Conservation (phyloP, 2,329 filamentous ascomycete genomes). For the Colletotrichum orbiculare region DNA sequence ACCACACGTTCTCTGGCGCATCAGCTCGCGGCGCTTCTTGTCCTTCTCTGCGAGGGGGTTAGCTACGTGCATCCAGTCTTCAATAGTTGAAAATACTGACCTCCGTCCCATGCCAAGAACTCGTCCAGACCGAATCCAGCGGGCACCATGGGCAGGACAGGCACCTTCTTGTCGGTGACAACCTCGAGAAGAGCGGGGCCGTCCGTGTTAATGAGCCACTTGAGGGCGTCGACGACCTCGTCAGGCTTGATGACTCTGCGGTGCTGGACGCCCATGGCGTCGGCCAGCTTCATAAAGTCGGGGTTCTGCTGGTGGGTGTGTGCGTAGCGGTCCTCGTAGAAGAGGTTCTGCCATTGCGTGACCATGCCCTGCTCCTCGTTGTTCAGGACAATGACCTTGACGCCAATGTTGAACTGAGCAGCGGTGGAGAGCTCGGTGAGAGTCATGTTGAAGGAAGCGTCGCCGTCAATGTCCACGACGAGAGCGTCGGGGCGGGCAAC, state of each 20-base stretch:
- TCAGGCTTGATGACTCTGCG: slow-evolving; percentile 78
- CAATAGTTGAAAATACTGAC: slow-evolving; percentile 56
- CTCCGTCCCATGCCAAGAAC: slow-evolving; percentile 88
- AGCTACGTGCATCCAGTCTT: slow-evolving; percentile 38
- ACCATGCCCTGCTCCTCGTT: slow-evolving; percentile 99
- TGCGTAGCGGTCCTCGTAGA: slow-evolving; percentile 92
- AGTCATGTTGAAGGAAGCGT: slow-evolving; percentile 99
- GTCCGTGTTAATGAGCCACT: slow-evolving; percentile 89
- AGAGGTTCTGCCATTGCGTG: slow-evolving; percentile 97
- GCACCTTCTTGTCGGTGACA: slow-evolving; percentile 89
- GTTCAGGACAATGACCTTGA: slow-evolving; percentile 95
- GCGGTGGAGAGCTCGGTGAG: slow-evolving; percentile 94
- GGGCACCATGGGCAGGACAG: slow-evolving; percentile 98
- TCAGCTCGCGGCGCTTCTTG: slow-evolving; percentile 72
- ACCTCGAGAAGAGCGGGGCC: slow-evolving; percentile 96
- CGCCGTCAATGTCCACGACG: slow-evolving; percentile 95
- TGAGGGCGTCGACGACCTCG: slow-evolving; percentile 80
- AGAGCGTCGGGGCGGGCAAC: slow-evolving; percentile 80
- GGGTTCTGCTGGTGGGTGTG: slow-evolving; percentile 96
- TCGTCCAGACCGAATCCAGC: slow-evolving; percentile 89
- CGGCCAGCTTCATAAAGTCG: slow-evolving; percentile 93
- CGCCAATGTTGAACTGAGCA: slow-evolving; percentile 93
- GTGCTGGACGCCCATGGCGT: slow-evolving; percentile 89
- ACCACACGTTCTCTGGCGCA: slow-evolving; percentile 71
- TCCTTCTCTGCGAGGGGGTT: slow-evolving; percentile 69